Evolutionary conservation across 2,329 filamentous ascomycete genomes (phyloP), one percentile per base, ranked within the genome.

Genomic region (Rhinocladiella similis): DNA sequence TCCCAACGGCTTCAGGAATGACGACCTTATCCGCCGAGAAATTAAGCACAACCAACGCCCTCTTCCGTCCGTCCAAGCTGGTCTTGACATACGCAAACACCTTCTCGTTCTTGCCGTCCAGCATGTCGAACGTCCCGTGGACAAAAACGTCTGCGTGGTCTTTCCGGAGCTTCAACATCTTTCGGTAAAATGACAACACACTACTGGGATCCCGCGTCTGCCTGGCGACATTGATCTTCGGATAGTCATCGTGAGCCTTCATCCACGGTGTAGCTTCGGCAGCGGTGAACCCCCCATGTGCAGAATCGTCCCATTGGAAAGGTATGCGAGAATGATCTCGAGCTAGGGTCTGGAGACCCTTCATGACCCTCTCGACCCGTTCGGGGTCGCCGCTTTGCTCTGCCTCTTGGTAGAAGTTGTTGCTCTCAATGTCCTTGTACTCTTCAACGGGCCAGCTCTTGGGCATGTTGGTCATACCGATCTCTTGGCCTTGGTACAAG

Each of bases 261-360:
- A 90, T 90, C 88, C 88, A 91, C 2, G 87, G 85, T 52, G 75
- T 76, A 3, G 68, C 69, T 7, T 71, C 72, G 1, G 70, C 70
- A 2, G 73, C 73, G 0, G 85, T 85, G 72, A 91, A 91, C 4
- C 88, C 88, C 0, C 76, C 86, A 56, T 90, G 80, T 0, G 71
- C 74, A 16, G 43, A 29, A n/a, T 69, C 66, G 57, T 83, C 77
- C 87, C 88, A 91, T 67, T 89, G 86, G 71, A 91, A 84, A 0
- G 87, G 87, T 0, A 85, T 84, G 45, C 88, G 79, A 4, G 83
- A 83, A 69, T 91, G 88, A 69, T 91, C 88, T 29, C 88, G 70
- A 4, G 49, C 54, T 81, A 83, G 65, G 85, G 83, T 56, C 78
- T 74, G 55, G 82, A 79, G 63, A n/a, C 81, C 75, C 55, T 74